Evolutionary conservation across 2,329 filamentous ascomycete genomes (phyloP).

Genomic region (Exophiala oligosperma): DNA sequence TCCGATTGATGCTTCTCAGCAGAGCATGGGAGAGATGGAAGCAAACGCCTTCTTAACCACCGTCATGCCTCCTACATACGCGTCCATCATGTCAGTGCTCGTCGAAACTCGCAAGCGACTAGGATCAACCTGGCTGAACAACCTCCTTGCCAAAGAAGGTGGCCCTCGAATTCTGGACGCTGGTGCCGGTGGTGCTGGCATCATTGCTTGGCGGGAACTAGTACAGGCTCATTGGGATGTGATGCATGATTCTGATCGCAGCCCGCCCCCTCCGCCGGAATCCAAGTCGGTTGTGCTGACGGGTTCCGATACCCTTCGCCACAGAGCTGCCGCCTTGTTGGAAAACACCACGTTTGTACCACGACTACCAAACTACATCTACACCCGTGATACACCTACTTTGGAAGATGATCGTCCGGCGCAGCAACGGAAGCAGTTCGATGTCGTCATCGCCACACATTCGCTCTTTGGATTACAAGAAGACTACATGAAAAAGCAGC

Average conservation of each 20-base stretch:
- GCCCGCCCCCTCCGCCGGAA: constrained; percentile 49
- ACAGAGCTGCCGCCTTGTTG: constrained; percentile 73
- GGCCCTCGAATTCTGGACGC: constrained; percentile 62
- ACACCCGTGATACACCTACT: constrained; percentile 57
- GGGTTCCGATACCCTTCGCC: constrained; percentile 71
- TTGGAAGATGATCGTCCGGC: constrained; percentile 57
- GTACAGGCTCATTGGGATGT: constrained; percentile 78
- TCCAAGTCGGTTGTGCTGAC: constrained; percentile 81
- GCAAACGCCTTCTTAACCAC: constrained; percentile 60
- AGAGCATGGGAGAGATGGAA: constrained; percentile 61
- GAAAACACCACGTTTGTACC: constrained; percentile 91
- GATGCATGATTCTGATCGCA: constrained; percentile 49
- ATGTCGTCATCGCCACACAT: constrained; percentile 88
- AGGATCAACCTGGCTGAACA: constrained; percentile 59
- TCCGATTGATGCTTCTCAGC: constrained; percentile 56
- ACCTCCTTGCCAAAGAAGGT: constrained; percentile 55
- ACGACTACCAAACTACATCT: constrained; percentile 82
- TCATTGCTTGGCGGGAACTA: constrained; percentile 68
- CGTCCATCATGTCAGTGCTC: constrained; percentile 56
- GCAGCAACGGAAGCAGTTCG: constrained; percentile 73
- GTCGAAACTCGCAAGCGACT: constrained; percentile 62
- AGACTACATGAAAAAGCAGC: constrained; percentile 72
- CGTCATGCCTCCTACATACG: constrained; percentile 63
- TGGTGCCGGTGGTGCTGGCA: constrained; percentile 61
- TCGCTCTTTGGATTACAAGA: constrained; percentile 74